Conservation (phyloP, 176 grass and related monocot genomes). For the Otatea glauca region DNA sequence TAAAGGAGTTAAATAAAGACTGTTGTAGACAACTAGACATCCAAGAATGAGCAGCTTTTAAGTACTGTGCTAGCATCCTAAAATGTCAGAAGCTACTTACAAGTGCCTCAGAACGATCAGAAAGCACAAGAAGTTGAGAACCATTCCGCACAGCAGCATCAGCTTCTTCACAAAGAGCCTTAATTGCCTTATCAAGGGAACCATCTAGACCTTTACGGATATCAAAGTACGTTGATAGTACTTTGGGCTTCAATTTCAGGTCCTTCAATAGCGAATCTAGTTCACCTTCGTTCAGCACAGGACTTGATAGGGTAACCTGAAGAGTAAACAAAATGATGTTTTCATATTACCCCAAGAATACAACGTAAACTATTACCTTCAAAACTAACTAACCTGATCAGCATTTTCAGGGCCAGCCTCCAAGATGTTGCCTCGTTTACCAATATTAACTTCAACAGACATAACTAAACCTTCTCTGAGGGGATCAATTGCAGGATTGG, state of each 20-base stretch:
- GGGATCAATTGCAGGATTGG: slow-evolving; percentile 98
- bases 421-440: slow-evolving; percentile 93
- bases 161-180: slow-evolving; percentile 85
- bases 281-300: slow-evolving; percentile 96
- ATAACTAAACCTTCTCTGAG: slow-evolving; percentile 99
- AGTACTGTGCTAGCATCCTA: slow-evolving; percentile 22
- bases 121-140: slow-evolving; percentile 94
- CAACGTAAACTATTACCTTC: slow-evolving; percentile 16
- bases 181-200: slow-evolving; percentile 74
- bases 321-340: slow-evolving; percentile 39
- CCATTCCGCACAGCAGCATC: slow-evolving; percentile 94
- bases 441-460: slow-evolving; percentile 99
- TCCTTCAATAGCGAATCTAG: slow-evolving; percentile 86
- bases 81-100: slow-evolving; percentile 62
- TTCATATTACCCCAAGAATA: slow-evolving; percentile 38
- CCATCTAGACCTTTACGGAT: slow-evolving; percentile 97
- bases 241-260: slow-evolving; percentile 74
- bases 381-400: slow-evolving; percentile 78
- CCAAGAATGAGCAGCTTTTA: slow-evolving; percentile 9
- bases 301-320: slow-evolving; percentile 92
- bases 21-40: not conserved
- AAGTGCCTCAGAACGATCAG: slow-evolving; percentile 84
- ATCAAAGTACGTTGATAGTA: slow-evolving; percentile 84
- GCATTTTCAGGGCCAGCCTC: slow-evolving; percentile 94
- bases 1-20: slow-evolving; percentile 13